phyloP scores from a whole-genome alignment of 345 rosid species.

The Noccaea bulbosa region DNA sequence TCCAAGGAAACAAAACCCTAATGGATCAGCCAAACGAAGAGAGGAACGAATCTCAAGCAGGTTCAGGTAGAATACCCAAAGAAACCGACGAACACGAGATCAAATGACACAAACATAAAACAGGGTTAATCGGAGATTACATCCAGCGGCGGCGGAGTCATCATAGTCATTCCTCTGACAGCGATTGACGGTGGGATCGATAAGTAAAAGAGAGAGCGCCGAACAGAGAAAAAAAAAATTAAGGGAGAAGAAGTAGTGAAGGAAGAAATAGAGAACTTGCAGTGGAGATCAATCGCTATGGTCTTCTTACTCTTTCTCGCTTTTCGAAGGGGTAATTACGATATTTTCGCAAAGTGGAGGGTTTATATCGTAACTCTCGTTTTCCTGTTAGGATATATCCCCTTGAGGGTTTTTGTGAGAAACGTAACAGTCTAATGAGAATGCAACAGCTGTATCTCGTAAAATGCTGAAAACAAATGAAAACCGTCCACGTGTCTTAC shows the following conservation, averaged over 20 bases:
- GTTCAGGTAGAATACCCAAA: background rate
- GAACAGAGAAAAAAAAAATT: conserved; percentile 23
- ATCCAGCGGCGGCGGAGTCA: conserved; percentile 82
- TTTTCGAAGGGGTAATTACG: conserved; percentile 43
- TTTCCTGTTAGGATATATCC: conserved; percentile 19
- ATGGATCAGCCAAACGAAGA: conserved; percentile 26
- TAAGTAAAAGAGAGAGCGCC: conserved; percentile 32
- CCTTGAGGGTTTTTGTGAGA: conserved; percentile 12
- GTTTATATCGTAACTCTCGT: conserved; percentile 28
- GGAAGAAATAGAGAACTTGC: conserved; percentile 40
- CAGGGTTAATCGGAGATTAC: conserved; percentile 48
- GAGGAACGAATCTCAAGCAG: conserved; percentile 17
- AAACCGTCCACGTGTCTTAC: conserved; percentile 10
- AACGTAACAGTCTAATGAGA: conserved; percentile 41
- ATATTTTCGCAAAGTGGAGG: conserved; percentile 20
- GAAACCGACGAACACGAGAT: conserved; percentile 30
- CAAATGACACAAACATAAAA: conserved; percentile 29
- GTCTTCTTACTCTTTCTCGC: conserved; percentile 40
- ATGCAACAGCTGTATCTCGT: conserved; percentile 36
- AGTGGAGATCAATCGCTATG: conserved; percentile 36
- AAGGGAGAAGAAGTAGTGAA: conserved; percentile 25
- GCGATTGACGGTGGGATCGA: conserved; percentile 49
- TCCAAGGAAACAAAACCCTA: conserved; percentile 32
- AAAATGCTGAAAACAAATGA: background rate
- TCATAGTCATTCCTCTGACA: conserved; percentile 66